Percentiles rank a stretch among this genome's conserved stretches.
These are phyloP conservation scores for Exophiala bonariae DNA, from an alignment of 2,329 filamentous ascomycete species.

Conservation along the genomic window DNA sequence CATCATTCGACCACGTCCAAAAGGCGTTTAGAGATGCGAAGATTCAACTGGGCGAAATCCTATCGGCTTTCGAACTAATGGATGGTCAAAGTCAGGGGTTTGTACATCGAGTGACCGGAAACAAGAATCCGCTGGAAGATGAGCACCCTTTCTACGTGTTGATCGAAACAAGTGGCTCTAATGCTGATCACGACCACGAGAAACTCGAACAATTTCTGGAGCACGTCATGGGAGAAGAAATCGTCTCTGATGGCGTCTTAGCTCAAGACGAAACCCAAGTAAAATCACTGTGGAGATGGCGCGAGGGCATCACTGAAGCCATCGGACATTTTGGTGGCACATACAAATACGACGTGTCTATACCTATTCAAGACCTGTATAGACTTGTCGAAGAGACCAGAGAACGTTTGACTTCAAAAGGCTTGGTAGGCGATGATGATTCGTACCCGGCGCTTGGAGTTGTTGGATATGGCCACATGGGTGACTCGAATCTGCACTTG, in stretches of 20 bases:
- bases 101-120: constrained; percentile 71
- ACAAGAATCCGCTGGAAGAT: constrained; percentile 76
- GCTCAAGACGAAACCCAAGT: constrained; percentile 93
- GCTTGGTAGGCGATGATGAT: constrained; percentile 74
- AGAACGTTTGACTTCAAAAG: constrained; percentile 68
- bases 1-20: constrained; percentile 87
- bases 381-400: constrained; percentile 82
- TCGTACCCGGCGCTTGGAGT: constrained; percentile 80
- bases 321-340: constrained; percentile 89
- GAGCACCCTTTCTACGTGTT: constrained; percentile 94
- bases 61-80: constrained; percentile 98
- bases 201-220: constrained; percentile 91
- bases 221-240: constrained; percentile 82
- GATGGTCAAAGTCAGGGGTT: constrained; percentile 79
- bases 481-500: constrained; percentile 90
- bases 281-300: constrained; percentile 82
- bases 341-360: constrained; percentile 98
- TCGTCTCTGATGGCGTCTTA: constrained; percentile 85
- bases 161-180: constrained; percentile 93
- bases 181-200: constrained; percentile 86
- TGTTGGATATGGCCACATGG: constrained; percentile 98
- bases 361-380: constrained; percentile 86
- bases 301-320: constrained; percentile 89
- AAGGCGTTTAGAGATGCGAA: constrained; percentile 86
- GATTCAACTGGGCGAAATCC: constrained; percentile 84